Evolutionary conservation across 2,329 filamentous ascomycete genomes (phyloP), one percentile per base, ranked within the genome.

Genomic region (Xylogone sp.): DNA sequence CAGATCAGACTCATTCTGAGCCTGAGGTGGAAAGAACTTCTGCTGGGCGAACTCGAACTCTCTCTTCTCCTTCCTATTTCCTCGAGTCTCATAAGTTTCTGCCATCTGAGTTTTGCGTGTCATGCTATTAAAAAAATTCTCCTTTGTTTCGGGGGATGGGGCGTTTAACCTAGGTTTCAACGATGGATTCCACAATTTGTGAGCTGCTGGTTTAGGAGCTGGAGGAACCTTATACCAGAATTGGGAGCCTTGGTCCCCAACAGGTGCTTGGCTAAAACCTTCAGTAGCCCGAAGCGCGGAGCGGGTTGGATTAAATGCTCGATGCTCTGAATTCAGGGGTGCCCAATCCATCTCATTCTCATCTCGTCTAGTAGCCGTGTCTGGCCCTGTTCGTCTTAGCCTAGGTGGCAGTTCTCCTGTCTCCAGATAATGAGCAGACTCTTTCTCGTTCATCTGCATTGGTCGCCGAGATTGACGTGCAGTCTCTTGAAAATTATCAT

Each of bases 141-240:
- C 70, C 54, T 75, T 73, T 49, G 65, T 62, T 65, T 74, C 63
- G 68, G 71, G 27, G 55, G 74, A 42, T 63, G 75, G 59, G 66
- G 78, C 60, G 63, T 74, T 71, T 21, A 85, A 69, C 1, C 77
- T 68, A 0, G 82, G 77, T 31, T 75, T 72, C 53, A 78, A 81
- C 3, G 79, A 77, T 1, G 84, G 84, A 53, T 87, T 88, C 27
- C 81, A 75, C 6, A 83, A 67, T 43, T 76, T 75, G 42, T 83
- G 79, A 2, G 84, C 83, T 20, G 85, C 84, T n/a, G 77, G 79
- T 13, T 77, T 80, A 13, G 88, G 87, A 1, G 86, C 84, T 0
- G 84, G 76, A 3, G 88, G 88, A 2, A 90, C 77, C 52, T 79
- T 83, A 68, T 83, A 87, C 75, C 83, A 86, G 62, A 91, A 90